Evolutionary conservation across 495 filamentous ascomycete species (phyloP).

Genomic region (Aspergillus asperescens): DNA sequence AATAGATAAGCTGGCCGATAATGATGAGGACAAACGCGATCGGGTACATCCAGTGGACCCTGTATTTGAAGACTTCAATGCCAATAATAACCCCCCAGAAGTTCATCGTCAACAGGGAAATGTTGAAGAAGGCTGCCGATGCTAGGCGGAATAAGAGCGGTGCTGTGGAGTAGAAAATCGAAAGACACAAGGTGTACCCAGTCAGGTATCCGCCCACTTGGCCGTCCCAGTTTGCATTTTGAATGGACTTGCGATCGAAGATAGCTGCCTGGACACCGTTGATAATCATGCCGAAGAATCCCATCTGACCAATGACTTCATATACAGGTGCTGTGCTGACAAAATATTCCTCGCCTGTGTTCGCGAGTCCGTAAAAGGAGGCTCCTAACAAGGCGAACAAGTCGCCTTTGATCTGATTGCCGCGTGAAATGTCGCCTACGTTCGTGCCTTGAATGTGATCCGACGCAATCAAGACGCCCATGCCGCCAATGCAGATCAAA

Average conservation of each 20-base stretch:
- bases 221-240: slow-evolving; percentile 57
- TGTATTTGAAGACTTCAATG: slow-evolving; percentile 72
- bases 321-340: slow-evolving; percentile 82
- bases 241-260: slow-evolving; percentile 75
- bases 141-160: slow-evolving; percentile 85
- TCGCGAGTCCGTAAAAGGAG: slow-evolving; percentile 85
- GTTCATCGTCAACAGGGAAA: slow-evolving; percentile 87
- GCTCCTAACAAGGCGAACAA: slow-evolving; percentile 86
- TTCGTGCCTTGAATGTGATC: slow-evolving; percentile 73
- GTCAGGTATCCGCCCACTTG: slow-evolving; percentile 72
- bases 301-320: slow-evolving; percentile 88
- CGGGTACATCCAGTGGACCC: slow-evolving; percentile 86
- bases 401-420: slow-evolving; percentile 81
- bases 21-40: slow-evolving; percentile 92
- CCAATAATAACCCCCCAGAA: slow-evolving; percentile 97
- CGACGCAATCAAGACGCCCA: slow-evolving; percentile 80
- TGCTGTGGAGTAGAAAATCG: slow-evolving; percentile 79
- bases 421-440: slow-evolving; percentile 53
- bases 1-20: slow-evolving; percentile 76
- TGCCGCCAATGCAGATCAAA: slow-evolving; percentile 83
- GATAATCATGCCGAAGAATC: slow-evolving; percentile 84
- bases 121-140: slow-evolving; percentile 92
- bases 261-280: slow-evolving; percentile 86
- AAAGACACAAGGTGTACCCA: slow-evolving; percentile 79
- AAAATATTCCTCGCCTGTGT: slow-evolving; percentile 89